phyloP scores from a whole-genome alignment of 768 basidiomycete genomes.

The Termitomyces bulborhizus region DNA sequence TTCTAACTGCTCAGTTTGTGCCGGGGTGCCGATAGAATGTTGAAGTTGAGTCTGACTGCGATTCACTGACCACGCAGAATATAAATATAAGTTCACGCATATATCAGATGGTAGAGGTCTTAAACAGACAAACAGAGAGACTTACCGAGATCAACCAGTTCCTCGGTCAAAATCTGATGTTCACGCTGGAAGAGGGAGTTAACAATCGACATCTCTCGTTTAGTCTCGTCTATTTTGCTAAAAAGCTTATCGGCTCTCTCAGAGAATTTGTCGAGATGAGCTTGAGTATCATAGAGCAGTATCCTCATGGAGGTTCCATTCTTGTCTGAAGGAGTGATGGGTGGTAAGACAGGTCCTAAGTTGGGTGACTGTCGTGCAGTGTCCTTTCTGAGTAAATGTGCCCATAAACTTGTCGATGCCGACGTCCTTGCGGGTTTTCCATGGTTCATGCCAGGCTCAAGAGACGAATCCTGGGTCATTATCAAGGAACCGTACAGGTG shows the following conservation, averaged over 20 bases:
- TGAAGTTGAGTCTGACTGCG: conserved; percentile 58
- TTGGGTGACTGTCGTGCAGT: conserved; percentile 19
- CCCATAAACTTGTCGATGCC: conserved; percentile 43
- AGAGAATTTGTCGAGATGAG: conserved; percentile 63
- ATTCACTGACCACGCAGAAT: conserved; percentile 37
- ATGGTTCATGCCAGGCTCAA: conserved; percentile 5
- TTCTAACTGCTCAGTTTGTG: conserved; percentile 38
- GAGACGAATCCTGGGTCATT: conserved; percentile 1
- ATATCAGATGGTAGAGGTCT: conserved; percentile 8
- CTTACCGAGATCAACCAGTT: conserved; percentile 53
- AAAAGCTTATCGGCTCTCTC: conserved; percentile 48
- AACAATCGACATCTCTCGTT: conserved; percentile 44
- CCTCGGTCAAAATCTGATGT: conserved; percentile 48
- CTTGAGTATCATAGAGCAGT: conserved; percentile 69
- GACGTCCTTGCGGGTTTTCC: conserved; percentile 23
- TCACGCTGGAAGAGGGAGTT: conserved; percentile 56
- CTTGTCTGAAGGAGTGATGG: conserved; percentile 53
- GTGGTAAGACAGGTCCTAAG: conserved; percentile 14
- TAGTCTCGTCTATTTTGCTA: conserved; percentile 43
- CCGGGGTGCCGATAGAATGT: conserved; percentile 49
- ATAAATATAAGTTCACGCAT: conserved; percentile 2
- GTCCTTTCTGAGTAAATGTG: conserved; percentile 47
- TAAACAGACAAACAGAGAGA: conserved; percentile 8
- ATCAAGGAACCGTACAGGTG: background rate
- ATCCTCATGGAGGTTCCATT: conserved; percentile 66